Percentiles rank a stretch among this genome's conserved stretches.
phyloP scores from a whole-genome alignment of 257 asterid genomes.

The Ilex asprella region DNA sequence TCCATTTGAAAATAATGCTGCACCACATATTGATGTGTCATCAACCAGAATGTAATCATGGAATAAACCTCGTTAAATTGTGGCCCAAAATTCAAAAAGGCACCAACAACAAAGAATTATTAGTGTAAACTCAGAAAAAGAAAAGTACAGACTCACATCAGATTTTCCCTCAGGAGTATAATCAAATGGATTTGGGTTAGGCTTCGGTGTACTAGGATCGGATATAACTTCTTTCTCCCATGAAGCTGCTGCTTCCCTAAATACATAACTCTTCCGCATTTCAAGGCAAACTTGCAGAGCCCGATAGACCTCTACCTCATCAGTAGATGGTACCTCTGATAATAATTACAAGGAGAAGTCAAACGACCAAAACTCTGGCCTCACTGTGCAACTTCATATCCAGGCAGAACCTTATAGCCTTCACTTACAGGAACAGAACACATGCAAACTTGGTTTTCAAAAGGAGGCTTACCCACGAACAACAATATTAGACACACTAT shows the following conservation, averaged over 20 bases:
- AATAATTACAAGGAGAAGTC: slow-evolving; percentile 9
- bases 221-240: slow-evolving; percentile 86
- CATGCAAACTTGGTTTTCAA: no score
- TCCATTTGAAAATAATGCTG: slow-evolving; percentile 97
- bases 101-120: slow-evolving; percentile 3
- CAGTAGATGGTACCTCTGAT: slow-evolving; percentile 77
- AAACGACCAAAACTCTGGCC: no score
- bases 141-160: slow-evolving; percentile 50
- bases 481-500: no score
- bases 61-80: no score
- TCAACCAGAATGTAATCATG: slow-evolving; percentile 9
- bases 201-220: slow-evolving; percentile 95
- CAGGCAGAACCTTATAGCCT: no score
- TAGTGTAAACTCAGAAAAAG: slow-evolving; percentile 1
- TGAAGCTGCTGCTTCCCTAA: slow-evolving; percentile 69
- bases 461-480: no score
- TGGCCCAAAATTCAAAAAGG: no score
- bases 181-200: slow-evolving; percentile 74
- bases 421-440: no score
- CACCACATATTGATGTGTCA: slow-evolving; percentile 21
- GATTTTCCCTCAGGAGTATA: slow-evolving; percentile 62
- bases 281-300: slow-evolving; percentile 79
- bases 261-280: slow-evolving; percentile 64
- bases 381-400: no score
- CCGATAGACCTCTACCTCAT: slow-evolving; percentile 75